Percentiles rank a stretch among this genome's conserved stretches.
Evolutionary conservation across 75 land plant species (phyloP).

Genomic region (Cryptomeria japonica): DNA sequence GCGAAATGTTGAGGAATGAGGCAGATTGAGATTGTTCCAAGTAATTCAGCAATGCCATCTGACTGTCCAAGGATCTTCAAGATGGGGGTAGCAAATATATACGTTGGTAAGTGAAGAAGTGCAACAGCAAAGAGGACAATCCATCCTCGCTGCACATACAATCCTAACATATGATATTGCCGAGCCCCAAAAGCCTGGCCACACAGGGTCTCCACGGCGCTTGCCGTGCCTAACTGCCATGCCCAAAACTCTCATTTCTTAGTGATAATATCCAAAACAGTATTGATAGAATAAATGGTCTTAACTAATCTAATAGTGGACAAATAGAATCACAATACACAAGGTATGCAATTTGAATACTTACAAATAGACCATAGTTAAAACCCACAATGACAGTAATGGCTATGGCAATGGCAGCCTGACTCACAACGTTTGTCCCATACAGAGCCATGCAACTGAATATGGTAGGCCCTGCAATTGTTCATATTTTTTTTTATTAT

Average conservation of each 20-base stretch:
- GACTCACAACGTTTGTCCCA: conserved; percentile 18
- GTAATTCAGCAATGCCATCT: not conserved
- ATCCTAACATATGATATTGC: conserved; percentile 64
- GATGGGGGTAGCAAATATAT: not conserved
- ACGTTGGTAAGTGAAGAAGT: conserved; percentile 42
- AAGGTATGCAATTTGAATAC: no score
- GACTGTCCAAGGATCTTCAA: no score
- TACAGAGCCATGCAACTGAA: not conserved
- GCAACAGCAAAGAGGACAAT: conserved; percentile 42
- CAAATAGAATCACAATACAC: no score
- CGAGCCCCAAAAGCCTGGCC: conserved; percentile 80
- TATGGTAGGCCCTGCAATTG: not conserved
- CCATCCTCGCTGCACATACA: conserved; percentile 69
- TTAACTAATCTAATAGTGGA: no score
- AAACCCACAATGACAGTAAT: conserved; percentile 6
- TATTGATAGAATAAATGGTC: no score
- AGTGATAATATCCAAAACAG: no score
- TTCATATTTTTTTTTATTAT: conserved; percentile 4
- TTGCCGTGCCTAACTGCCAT: conserved; percentile 22
- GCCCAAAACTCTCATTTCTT: no score
- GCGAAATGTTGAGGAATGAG: conserved; percentile 68
- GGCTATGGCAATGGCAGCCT: conserved; percentile 13
- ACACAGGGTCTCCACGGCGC: conserved; percentile 77
- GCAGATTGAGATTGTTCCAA: conserved; percentile 47
- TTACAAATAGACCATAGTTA: conserved; percentile 19